phyloP scores from a whole-genome alignment of 1,284 basidiomycete species.

The Naganishia sp. region DNA sequence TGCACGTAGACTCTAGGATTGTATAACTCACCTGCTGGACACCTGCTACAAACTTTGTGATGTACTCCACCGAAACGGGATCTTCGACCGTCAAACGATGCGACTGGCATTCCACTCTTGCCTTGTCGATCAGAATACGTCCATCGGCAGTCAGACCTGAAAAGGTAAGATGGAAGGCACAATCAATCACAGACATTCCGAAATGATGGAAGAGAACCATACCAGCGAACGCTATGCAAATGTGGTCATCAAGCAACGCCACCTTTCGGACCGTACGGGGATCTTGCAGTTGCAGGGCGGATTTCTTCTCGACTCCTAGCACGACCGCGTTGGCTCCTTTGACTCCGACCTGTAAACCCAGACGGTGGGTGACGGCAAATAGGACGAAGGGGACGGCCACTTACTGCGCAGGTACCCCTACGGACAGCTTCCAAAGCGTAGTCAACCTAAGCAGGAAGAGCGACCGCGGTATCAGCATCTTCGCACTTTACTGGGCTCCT shows the following conservation, averaged over 20 bases:
- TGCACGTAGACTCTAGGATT: neutral
- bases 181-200: constrained; percentile 28
- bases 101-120: constrained; percentile 95
- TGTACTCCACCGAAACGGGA: constrained; percentile 97
- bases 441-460: constrained; percentile 70
- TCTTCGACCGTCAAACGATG: constrained; percentile 98
- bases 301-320: constrained; percentile 98
- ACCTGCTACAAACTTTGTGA: constrained; percentile 94
- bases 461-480: neutral
- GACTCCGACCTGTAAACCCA: constrained; percentile 58
- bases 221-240: constrained; percentile 98
- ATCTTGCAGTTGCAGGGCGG: constrained; percentile 94
- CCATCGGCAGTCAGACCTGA: constrained; percentile 95
- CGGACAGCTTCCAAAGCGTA: constrained; percentile 96
- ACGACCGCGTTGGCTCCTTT: constrained; percentile 93
- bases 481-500: neutral
- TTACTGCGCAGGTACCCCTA: constrained; percentile 94
- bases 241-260: constrained; percentile 96
- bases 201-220: constrained; percentile 40
- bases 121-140: constrained; percentile 96
- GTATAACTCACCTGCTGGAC: constrained; percentile 79
- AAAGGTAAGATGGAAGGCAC: neutral
- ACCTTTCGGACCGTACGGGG: constrained; percentile 96
- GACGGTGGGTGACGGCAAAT: constrained; percentile 1
- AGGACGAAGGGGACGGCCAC: constrained; percentile 40